Percentiles rank a stretch among this genome's conserved stretches.
Evolutionary conservation across 1,284 basidiomycete genomes (phyloP).

Genomic region (Ustilago xerochloae): DNA sequence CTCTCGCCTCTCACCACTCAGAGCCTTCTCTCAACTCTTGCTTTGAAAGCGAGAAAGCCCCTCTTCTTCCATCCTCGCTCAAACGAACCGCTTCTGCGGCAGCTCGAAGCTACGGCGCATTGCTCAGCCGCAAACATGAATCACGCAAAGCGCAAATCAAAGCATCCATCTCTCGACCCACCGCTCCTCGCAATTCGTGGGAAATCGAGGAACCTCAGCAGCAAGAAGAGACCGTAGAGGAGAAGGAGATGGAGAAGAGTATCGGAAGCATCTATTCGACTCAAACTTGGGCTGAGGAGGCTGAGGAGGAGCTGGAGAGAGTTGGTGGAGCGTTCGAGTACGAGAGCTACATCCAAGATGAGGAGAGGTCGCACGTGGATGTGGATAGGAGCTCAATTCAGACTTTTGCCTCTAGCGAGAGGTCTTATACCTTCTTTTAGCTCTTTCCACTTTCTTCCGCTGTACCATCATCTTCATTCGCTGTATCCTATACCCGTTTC

Average conservation of each 20-base stretch:
- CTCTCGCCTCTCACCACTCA: slow-evolving; percentile 1
- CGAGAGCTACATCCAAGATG: neutral
- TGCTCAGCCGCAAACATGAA: slow-evolving; percentile 2
- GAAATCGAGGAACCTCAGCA: neutral
- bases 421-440: slow-evolving; percentile 27
- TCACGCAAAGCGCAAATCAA: slow-evolving; percentile 8
- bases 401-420: slow-evolving; percentile 10
- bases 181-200: neutral
- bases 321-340: slow-evolving; percentile 12
- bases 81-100: neutral
- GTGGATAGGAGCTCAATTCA: slow-evolving; percentile 8
- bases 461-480: neutral
- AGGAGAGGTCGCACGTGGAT: neutral
- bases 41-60: slow-evolving; percentile 3
- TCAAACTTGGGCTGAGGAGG: slow-evolving; percentile 3
- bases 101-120: slow-evolving; percentile 10
- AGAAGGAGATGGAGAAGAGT: slow-evolving; percentile 3
- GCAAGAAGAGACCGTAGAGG: neutral
- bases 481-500: slow-evolving; percentile 8
- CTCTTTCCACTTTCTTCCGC: neutral
- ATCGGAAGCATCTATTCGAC: slow-evolving; percentile 16
- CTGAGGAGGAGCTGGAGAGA: neutral
- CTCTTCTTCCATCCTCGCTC: neutral
- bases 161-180: slow-evolving; percentile 16
- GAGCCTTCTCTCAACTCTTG: slow-evolving; percentile 1